Conservation (phyloP, 352 stramenopile genomes). For the Detonula confervacea region DNA sequence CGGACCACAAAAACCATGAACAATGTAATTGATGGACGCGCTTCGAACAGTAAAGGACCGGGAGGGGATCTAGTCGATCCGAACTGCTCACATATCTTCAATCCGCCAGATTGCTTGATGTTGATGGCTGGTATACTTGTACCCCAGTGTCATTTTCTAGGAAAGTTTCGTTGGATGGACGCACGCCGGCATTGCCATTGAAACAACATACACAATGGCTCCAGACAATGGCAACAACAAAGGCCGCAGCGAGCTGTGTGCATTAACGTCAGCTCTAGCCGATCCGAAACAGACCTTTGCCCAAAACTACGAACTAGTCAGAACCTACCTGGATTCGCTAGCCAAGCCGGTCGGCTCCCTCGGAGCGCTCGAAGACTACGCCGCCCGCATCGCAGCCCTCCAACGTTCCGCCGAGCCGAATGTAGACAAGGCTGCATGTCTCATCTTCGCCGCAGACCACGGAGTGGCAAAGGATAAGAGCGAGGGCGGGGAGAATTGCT, state of each 20-base stretch:
- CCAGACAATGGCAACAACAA: neutral
- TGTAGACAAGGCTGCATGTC: constrained; percentile 45
- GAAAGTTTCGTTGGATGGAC: neutral
- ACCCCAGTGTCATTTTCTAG: neutral
- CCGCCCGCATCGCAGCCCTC: constrained; percentile 67
- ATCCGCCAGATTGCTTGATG: no score
- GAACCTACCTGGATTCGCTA: constrained; percentile 71
- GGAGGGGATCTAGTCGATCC: no score
- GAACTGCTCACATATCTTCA: no score
- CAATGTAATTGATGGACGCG: no score
- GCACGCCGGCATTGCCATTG: no score
- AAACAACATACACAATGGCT: neutral
- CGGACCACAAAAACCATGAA: no score
- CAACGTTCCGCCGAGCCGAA: constrained; percentile 55
- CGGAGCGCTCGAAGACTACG: constrained; percentile 78
- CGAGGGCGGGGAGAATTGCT: constrained; percentile 71
- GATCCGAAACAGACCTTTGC: constrained; percentile 36
- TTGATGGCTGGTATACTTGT: no score
- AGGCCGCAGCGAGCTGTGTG: constrained; percentile 1
- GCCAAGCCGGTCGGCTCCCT: constrained; percentile 84
- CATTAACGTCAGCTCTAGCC: constrained; percentile 9
- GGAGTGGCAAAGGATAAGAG: constrained; percentile 61
- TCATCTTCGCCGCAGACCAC: constrained; percentile 86
- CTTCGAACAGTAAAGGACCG: no score
- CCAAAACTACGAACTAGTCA: constrained; percentile 47